Evolutionary conservation across 169 alveolate genomes (phyloP).

Genomic region (Cryptosporidium canis): DNA sequence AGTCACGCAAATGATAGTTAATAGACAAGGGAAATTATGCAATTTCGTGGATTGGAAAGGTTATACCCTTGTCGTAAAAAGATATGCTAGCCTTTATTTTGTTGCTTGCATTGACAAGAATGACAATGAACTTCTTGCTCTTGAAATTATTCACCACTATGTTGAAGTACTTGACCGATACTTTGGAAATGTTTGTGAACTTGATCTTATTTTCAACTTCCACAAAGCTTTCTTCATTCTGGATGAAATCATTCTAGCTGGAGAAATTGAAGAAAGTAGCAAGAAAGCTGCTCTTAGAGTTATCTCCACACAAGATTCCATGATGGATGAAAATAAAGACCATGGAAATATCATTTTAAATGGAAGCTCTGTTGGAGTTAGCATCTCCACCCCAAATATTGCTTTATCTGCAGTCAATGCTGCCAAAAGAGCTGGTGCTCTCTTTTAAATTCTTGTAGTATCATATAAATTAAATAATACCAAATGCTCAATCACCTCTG

Average conservation of each 20-base stretch:
- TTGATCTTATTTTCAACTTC: constrained; percentile 97
- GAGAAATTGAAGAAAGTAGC: constrained; percentile 93
- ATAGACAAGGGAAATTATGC: constrained; percentile 94
- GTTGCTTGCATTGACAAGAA: constrained; percentile 95
- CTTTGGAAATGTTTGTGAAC: constrained; percentile 99
- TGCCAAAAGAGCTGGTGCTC: constrained; percentile 71
- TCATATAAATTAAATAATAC: constrained; percentile 44
- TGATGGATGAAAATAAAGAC: constrained; percentile 91
- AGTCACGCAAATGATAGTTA: constrained; percentile 89
- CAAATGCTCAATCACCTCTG: constrained; percentile 69
- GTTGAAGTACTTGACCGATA: constrained; percentile 98
- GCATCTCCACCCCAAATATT: constrained; percentile 39
- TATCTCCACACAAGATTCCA: constrained; percentile 92
- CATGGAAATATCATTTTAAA: constrained; percentile 13
- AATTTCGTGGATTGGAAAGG: constrained; percentile 97
- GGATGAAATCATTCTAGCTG: constrained; percentile 91
- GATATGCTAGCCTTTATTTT: constrained; percentile 98
- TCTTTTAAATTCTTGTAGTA: not conserved
- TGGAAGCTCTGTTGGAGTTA: constrained; percentile 34
- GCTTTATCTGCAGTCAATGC: constrained; percentile 64
- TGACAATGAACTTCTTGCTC: constrained; percentile 95
- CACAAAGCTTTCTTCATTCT: constrained; percentile 92
- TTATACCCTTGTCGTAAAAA: constrained; percentile 93
- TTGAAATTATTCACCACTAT: constrained; percentile 96
- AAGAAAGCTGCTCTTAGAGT: constrained; percentile 92